Conservation (phyloP, 2,329 filamentous ascomycete species). For the Cladosporium colombiae region DNA sequence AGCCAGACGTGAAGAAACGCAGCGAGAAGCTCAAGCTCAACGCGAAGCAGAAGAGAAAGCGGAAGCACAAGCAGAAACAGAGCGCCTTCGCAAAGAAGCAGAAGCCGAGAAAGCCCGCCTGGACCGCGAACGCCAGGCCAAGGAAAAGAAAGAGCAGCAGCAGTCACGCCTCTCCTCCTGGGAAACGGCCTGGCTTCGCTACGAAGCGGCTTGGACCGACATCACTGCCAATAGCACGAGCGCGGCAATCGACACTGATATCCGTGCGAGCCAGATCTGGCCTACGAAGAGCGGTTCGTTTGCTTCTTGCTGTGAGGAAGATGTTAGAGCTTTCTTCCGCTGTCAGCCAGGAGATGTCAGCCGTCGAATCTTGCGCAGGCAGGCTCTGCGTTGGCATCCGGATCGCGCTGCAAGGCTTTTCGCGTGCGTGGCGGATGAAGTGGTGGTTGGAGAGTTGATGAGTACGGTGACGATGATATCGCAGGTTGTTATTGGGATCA, state of each 20-base stretch:
- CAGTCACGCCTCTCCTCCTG: background rate
- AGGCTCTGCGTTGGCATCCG: conserved; percentile 12
- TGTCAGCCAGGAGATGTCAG: background rate
- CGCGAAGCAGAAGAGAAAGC: background rate
- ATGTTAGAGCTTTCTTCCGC: conserved; percentile 2
- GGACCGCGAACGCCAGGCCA: background rate
- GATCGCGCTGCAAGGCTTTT: conserved; percentile 10
- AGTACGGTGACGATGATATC: conserved; percentile 9
- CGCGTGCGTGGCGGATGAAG: background rate
- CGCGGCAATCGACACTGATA: background rate
- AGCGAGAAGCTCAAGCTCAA: background rate
- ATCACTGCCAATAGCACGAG: background rate
- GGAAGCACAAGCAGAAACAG: conserved; percentile 1
- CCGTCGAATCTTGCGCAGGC: background rate
- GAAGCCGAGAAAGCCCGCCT: background rate
- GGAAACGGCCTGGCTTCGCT: conserved; percentile 6
- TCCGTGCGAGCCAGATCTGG: background rate
- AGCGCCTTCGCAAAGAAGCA: background rate
- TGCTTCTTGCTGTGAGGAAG: background rate
- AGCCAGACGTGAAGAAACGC: background rate
- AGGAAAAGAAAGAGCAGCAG: background rate
- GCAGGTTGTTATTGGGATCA: conserved; percentile 11
- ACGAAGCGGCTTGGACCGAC: background rate
- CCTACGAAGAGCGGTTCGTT: background rate
- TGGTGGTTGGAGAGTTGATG: background rate